Evolutionary conservation across 306 rosid species (phyloP).

Genomic region (Casuarina equisetifolia): DNA sequence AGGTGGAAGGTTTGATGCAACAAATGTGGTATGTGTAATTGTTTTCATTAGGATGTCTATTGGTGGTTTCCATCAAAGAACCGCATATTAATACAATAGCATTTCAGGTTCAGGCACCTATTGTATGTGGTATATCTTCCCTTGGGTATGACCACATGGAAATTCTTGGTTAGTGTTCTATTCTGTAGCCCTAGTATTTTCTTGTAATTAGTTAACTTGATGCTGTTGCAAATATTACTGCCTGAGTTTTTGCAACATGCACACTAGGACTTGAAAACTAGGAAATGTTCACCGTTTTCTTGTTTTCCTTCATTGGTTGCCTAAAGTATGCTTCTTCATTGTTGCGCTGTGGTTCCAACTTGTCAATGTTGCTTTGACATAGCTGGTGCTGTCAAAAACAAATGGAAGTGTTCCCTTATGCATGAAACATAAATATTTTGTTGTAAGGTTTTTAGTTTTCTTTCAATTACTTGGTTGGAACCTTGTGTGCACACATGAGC

Average conservation of each 20-base stretch:
- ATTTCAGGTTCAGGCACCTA: constrained; percentile 71
- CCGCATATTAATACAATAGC: constrained; percentile 12
- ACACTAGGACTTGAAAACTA: not conserved
- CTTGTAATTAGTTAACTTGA: constrained; percentile 16
- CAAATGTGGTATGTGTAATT: constrained; percentile 69
- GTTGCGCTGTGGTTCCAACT: not conserved
- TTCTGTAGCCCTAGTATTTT: constrained; percentile 25
- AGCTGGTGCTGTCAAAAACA: not conserved
- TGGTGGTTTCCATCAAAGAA: not conserved
- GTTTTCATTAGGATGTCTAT: not conserved
- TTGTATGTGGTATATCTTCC: constrained; percentile 86
- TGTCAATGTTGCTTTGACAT: not conserved
- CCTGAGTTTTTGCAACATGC: not conserved
- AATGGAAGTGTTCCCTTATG: not conserved
- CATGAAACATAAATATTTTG: not conserved
- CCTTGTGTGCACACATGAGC: not conserved
- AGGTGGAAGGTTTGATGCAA: constrained; percentile 89
- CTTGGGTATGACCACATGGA: constrained; percentile 99
- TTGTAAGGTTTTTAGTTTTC: constrained; percentile 4
- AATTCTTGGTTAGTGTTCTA: constrained; percentile 84
- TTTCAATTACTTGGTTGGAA: not conserved
- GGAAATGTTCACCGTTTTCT: not conserved
- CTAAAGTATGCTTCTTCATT: not conserved
- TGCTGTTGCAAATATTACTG: constrained; percentile 6
- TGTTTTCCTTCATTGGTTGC: not conserved